Evolutionary conservation across 257 asterid species (phyloP).

Genomic region (Penstemon newberryi): DNA sequence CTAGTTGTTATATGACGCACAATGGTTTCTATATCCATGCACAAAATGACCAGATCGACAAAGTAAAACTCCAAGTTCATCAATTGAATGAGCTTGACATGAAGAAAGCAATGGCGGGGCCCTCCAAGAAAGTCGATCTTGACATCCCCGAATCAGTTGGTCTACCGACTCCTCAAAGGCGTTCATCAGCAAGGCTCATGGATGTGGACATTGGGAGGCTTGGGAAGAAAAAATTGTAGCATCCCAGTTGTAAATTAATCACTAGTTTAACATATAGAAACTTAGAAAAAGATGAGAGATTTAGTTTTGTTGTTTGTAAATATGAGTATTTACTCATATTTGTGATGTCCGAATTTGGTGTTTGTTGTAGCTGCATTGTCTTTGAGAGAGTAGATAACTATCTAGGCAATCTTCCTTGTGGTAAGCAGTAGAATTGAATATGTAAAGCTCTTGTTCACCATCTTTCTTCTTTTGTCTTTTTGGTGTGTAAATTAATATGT

Average conservation of each 20-base stretch:
- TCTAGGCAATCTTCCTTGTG: slow-evolving; percentile 9
- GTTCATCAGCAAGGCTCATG: slow-evolving; percentile 70
- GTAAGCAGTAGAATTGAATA: background rate
- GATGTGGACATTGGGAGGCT: slow-evolving; percentile 78
- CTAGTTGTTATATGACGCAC: background rate
- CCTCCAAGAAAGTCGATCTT: slow-evolving; percentile 65
- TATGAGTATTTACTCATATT: background rate
- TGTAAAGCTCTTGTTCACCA: background rate
- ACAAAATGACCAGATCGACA: slow-evolving; percentile 54
- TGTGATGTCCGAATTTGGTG: background rate
- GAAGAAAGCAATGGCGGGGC: slow-evolving; percentile 68
- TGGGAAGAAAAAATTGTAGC: slow-evolving; percentile 59
- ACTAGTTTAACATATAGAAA: background rate
- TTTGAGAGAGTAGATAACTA: background rate
- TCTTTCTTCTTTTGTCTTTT: background rate
- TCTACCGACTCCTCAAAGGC: slow-evolving; percentile 48
- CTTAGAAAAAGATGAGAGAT: background rate
- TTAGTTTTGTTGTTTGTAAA: background rate
- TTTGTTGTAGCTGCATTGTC: background rate
- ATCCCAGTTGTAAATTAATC: slow-evolving; percentile 22
- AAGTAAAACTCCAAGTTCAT: slow-evolving; percentile 56
- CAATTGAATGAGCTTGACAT: slow-evolving; percentile 58
- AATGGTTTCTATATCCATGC: slow-evolving; percentile 9
- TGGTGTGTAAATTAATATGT: background rate
- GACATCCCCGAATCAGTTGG: slow-evolving; percentile 98